Conservation (phyloP, 2,329 filamentous ascomycete genomes). For the Hypoxylon sp. region DNA sequence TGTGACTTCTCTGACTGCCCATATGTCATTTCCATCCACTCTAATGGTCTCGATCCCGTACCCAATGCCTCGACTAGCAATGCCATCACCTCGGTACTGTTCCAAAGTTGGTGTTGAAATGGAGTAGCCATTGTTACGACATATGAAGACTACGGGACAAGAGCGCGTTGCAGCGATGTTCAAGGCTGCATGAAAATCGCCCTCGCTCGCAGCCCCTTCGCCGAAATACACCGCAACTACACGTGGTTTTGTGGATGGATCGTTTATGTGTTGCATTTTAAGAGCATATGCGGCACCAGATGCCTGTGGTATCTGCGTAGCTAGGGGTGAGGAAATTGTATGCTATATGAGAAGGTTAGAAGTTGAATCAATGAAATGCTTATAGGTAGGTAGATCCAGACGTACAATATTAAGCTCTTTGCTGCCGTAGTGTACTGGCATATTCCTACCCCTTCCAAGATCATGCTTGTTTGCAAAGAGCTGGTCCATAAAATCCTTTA, state of each 20-base stretch:
- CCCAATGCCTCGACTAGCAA: slow-evolving; percentile 84
- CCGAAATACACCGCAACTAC: slow-evolving; percentile 88
- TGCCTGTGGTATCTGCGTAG: slow-evolving; percentile 89
- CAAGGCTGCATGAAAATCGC: slow-evolving; percentile 89
- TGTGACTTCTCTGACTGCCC: slow-evolving; percentile 84
- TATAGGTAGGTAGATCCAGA: slow-evolving; percentile 32
- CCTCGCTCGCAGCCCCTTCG: slow-evolving; percentile 88
- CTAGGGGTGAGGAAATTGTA: slow-evolving; percentile 84
- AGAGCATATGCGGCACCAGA: slow-evolving; percentile 87
- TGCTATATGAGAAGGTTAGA: slow-evolving; percentile 61
- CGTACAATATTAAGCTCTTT: slow-evolving; percentile 81
- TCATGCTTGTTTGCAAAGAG: slow-evolving; percentile 89
- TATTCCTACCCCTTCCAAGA: slow-evolving; percentile 83
- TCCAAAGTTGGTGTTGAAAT: slow-evolving; percentile 90
- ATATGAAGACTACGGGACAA: slow-evolving; percentile 90
- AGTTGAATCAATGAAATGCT: background rate
- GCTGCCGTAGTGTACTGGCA: slow-evolving; percentile 97
- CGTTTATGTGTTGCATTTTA: slow-evolving; percentile 79
- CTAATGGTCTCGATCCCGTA: slow-evolving; percentile 95
- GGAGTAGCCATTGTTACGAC: slow-evolving; percentile 91
- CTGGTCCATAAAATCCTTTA: slow-evolving; percentile 94
- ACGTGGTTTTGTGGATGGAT: slow-evolving; percentile 71
- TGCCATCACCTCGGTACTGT: slow-evolving; percentile 91
- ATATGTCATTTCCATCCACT: slow-evolving; percentile 94
- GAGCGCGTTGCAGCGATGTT: slow-evolving; percentile 90